Base-by-base conservation (phyloP, 768 basidiomycete genomes). In the Russula emetica region DNA sequence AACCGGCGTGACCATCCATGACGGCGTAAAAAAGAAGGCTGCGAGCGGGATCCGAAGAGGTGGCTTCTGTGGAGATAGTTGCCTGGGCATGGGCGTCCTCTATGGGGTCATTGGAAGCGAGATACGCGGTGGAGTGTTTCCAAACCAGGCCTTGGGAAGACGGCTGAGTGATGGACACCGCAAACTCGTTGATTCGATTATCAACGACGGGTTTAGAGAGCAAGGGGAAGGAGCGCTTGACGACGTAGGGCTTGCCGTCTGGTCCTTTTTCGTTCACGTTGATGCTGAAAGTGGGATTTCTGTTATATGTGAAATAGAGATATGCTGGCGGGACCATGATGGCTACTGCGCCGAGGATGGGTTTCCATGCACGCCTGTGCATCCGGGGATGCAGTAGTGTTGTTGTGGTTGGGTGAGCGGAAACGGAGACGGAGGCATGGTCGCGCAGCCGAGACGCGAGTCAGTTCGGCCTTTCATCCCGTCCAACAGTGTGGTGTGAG, bases 1-100 rank as follows among this genome's bases (percentile, higher is more conserved):
- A 82, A 1, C 97, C 97, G 2, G 84, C 79, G 72, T 98, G 97
- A 2, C 94, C 94, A 69, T 94, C 94, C 86, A 96, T 89, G 40
- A 96, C 86, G 1, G 92, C 78, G 70, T 93, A 94, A 75, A 96
- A 90, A 49, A 93, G 78, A 64, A 89, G 81, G 70, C 92, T 90
- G 16, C 88, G 88, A 2, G 83, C 81, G 0, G 78, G 78, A 3
- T 82, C 78, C 11, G 82, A 78, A 67, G 86, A 83, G n/a, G 82
- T 76, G 3, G 76, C 76, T 70, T 90, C 85, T 44, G 86, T 79
- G 67, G 82, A 73, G 55, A 96, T 76, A 66, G 94, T 77, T 61
- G 86, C 84, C 64, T 82, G 80, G 4, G 90, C 83, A 67, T 87
- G 82, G 28, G 93, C 86, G 72, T 99, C 97, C 75, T 99, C 97